A percentile compares a stretch with the other conserved stretches of the same genome.
Conservation (phyloP, 805 yeast genomes). For the Yueomyces sp. region DNA sequence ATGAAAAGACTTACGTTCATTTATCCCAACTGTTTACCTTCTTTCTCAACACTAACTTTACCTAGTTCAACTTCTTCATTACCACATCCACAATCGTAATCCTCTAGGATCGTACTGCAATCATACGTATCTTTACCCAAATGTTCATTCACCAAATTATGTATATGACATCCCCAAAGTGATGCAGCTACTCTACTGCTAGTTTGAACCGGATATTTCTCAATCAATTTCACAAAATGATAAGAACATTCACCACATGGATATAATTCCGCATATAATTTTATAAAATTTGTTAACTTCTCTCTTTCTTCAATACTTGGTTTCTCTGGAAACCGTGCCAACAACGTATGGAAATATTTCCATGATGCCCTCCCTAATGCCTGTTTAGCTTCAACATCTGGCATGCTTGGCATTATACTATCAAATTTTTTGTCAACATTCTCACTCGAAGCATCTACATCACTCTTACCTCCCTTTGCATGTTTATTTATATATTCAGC, state of each 20-base stretch:
- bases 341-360: conserved; percentile 81
- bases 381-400: conserved; percentile 53
- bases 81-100: conserved; percentile 94
- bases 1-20: too few species aligned
- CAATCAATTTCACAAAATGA: conserved; percentile 63
- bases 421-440: neutral
- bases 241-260: conserved; percentile 97
- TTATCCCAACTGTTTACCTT: conserved; percentile 9
- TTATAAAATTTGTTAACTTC: conserved; percentile 51
- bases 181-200: conserved; percentile 69
- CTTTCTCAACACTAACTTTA: conserved; percentile 7
- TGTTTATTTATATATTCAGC: neutral
- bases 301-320: conserved; percentile 54
- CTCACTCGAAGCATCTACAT: neutral
- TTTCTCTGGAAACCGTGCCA: conserved; percentile 81
- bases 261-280: conserved; percentile 77
- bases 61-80: conserved; percentile 33
- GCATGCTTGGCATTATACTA: conserved; percentile 93
- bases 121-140: conserved; percentile 64
- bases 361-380: conserved; percentile 87
- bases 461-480: neutral
- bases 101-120: conserved; percentile 73
- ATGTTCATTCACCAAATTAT: conserved; percentile 70
- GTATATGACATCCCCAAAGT: conserved; percentile 91
- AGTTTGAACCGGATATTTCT: conserved; percentile 74